Evolutionary conservation across 352 stramenopile genomes (phyloP).

Genomic region (Phytopythium kandeliae): DNA sequence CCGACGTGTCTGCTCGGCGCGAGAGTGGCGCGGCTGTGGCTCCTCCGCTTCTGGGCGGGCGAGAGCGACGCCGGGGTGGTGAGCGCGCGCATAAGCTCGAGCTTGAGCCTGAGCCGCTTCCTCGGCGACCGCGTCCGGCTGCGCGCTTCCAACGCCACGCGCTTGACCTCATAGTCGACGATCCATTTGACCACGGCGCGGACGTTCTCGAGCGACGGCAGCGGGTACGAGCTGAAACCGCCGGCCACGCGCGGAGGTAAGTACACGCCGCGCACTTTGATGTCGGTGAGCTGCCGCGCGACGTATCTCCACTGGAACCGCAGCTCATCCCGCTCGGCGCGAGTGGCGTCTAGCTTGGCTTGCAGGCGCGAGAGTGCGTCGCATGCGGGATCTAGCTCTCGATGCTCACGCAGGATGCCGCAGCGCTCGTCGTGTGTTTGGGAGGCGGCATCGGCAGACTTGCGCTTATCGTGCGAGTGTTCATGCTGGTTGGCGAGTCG

Average conservation of each 20-base stretch:
- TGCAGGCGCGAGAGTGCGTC: slow-evolving; percentile 9
- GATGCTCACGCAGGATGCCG: neutral
- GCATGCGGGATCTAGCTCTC: slow-evolving; percentile 7
- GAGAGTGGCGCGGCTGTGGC: neutral
- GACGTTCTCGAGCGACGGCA: slow-evolving; percentile 23
- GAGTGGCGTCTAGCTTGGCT: slow-evolving; percentile 10
- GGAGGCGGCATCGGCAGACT: neutral
- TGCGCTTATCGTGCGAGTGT: neutral
- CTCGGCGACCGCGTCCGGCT: slow-evolving; percentile 9
- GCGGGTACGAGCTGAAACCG: slow-evolving; percentile 30
- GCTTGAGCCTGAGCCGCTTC: slow-evolving; percentile 23
- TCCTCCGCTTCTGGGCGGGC: slow-evolving; percentile 1
- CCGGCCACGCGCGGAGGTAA: slow-evolving; percentile 29
- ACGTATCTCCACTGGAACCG: slow-evolving; percentile 31
- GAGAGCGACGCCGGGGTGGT: neutral
- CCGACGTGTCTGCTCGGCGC: neutral
- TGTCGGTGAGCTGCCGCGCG: slow-evolving; percentile 27
- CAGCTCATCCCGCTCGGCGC: slow-evolving; percentile 22
- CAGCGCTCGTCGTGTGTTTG: neutral
- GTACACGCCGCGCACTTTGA: slow-evolving; percentile 18
- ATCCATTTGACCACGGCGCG: slow-evolving; percentile 36
- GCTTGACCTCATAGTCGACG: slow-evolving; percentile 32
- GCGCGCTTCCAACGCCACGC: slow-evolving; percentile 17
- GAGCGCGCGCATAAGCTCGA: slow-evolving; percentile 28
- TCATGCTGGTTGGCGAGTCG: neutral